phyloP scores from a whole-genome alignment of 2,329 filamentous ascomycete genomes.

The Chaetoscypha palmicola region DNA sequence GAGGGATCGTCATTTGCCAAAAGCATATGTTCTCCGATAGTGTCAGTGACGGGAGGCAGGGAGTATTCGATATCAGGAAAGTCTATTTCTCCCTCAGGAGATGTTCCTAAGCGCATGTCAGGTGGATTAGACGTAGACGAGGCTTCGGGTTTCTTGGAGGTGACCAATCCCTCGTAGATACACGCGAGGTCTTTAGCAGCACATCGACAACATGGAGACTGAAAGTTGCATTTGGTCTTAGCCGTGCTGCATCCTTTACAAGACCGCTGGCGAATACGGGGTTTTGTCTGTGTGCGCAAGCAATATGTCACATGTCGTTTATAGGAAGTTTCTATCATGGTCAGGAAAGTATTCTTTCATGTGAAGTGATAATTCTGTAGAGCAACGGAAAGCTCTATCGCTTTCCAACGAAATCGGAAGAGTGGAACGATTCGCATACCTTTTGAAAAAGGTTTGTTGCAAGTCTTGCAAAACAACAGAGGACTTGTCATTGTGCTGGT shows the following conservation, averaged over 20 bases:
- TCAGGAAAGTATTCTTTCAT: too few species aligned
- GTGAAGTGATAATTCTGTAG: too few species aligned
- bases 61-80: neutral
- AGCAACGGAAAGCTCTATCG: too few species aligned
- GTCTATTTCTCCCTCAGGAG: neutral
- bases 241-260: constrained; percentile 21
- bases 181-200: constrained; percentile 18
- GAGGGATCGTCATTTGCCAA: neutral
- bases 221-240: constrained; percentile 24
- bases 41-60: neutral
- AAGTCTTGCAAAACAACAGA: neutral
- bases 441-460: neutral
- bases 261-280: constrained; percentile 15
- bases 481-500: neutral
- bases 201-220: constrained; percentile 20
- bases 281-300: constrained; percentile 12
- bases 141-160: too few species aligned
- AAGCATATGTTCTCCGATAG: neutral
- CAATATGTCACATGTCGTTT: constrained; percentile 23
- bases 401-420: too few species aligned
- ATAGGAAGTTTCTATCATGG: constrained; percentile 5
- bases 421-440: too few species aligned
- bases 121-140: neutral
- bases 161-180: constrained; percentile 12
- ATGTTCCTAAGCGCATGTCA: neutral